phyloP scores from a whole-genome alignment of 2,329 filamentous ascomycete genomes.

The Lachnum nothofagi region DNA sequence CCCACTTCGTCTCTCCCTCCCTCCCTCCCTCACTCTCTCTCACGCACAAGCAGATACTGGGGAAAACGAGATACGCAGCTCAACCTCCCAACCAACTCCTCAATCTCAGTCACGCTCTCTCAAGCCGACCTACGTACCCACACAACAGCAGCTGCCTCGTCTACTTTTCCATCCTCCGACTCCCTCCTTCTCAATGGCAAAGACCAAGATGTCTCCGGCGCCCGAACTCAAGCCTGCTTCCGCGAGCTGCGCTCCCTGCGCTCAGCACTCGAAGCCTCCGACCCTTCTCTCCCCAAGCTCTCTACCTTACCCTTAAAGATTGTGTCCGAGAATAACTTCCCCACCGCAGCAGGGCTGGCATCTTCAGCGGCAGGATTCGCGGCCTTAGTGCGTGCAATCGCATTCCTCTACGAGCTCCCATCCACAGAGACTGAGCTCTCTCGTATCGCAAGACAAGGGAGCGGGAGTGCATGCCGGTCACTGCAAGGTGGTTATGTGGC shows the following conservation, averaged over 20 bases:
- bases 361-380: slow-evolving; percentile 67
- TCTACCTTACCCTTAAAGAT: slow-evolving; percentile 73
- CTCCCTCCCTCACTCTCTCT: slow-evolving; percentile 5
- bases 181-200: slow-evolving; percentile 79
- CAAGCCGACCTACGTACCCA: slow-evolving; percentile 91
- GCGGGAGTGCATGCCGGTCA: slow-evolving; percentile 87
- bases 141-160: slow-evolving; percentile 88
- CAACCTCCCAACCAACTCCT: slow-evolving; percentile 97
- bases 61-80: slow-evolving; percentile 91
- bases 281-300: slow-evolving; percentile 76
- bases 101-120: slow-evolving; percentile 91
- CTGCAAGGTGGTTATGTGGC: slow-evolving; percentile 94
- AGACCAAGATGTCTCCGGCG: slow-evolving; percentile 76
- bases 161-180: slow-evolving; percentile 61
- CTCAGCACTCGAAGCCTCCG: slow-evolving; percentile 63
- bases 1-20: slow-evolving; percentile 12
- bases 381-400: slow-evolving; percentile 75
- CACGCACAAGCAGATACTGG: slow-evolving; percentile 63
- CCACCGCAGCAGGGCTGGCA: slow-evolving; percentile 85
- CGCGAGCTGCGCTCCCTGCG: slow-evolving; percentile 76
- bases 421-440: slow-evolving; percentile 78
- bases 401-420: slow-evolving; percentile 82
- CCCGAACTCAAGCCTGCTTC: slow-evolving; percentile 92
- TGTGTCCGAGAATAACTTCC: slow-evolving; percentile 98
- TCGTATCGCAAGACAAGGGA: slow-evolving; percentile 85